phyloP scores from a whole-genome alignment of 23 red algal genomes.

The Gracilaria domingensis region DNA sequence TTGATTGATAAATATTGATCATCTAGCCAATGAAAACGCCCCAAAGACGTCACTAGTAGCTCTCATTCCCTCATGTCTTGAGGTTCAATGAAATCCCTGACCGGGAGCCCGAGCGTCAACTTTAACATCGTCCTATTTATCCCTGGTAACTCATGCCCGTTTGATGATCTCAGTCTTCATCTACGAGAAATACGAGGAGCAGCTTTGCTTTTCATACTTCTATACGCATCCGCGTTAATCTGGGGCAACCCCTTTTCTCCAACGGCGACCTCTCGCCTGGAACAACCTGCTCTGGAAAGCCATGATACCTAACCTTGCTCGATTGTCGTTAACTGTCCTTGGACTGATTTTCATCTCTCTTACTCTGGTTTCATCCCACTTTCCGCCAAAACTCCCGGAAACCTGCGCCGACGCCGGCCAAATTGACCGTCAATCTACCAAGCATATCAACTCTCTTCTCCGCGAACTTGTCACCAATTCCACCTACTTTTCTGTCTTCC shows the following conservation, averaged over 20 bases:
- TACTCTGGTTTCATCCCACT: neutral
- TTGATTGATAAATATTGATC: neutral
- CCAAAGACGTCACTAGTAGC: no score
- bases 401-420: constrained; percentile 40
- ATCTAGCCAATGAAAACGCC: neutral
- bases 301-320: neutral
- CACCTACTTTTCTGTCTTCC: constrained; percentile 92
- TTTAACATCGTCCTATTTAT: no score
- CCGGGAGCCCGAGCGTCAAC: no score
- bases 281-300: neutral
- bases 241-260: neutral
- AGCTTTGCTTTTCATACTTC: no score
- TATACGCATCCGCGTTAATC: no score
- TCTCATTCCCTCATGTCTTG: no score
- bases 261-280: neutral
- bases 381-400: constrained; percentile 1
- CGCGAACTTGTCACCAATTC: constrained; percentile 43
- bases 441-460: constrained; percentile 28
- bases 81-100: no score
- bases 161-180: no score
- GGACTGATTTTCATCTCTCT: constrained; percentile 8
- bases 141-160: no score
- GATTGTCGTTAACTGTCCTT: neutral
- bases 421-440: constrained; percentile 28
- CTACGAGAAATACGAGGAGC: no score